Evolutionary conservation across 163 green algal species (phyloP).

Genomic region (Scenedesmus sp.): DNA sequence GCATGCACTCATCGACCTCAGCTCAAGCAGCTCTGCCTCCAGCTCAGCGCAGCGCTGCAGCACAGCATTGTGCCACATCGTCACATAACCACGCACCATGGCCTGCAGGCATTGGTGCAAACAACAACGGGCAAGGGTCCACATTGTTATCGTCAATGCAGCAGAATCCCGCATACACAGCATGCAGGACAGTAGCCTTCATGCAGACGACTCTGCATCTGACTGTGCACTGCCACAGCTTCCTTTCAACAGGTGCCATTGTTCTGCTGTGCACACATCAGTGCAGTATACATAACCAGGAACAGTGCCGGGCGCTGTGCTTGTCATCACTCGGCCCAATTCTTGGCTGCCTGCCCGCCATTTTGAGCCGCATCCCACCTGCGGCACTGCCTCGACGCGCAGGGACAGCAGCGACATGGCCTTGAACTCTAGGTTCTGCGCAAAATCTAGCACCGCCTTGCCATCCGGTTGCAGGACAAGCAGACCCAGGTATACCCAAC

Average conservation of each 20-base stretch:
- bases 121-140: not conserved
- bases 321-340: not conserved
- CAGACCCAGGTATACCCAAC: conserved; percentile 35
- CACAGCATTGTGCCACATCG: conserved; percentile 14
- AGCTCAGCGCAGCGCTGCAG: conserved; percentile 30
- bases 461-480: conserved; percentile 29
- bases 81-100: conserved; percentile 34
- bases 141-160: not conserved
- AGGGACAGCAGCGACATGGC: conserved; percentile 27
- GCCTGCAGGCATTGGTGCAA: not conserved
- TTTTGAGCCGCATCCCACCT: not conserved
- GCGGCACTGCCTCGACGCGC: conserved; percentile 1
- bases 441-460: conserved; percentile 32
- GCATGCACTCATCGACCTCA: conserved; percentile 34
- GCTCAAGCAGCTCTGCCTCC: conserved; percentile 39
- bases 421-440: conserved; percentile 41
- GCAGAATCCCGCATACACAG: not conserved
- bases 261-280: no score
- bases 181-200: not conserved
- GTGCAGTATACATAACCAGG: no score
- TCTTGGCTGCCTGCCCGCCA: not conserved
- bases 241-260: no score
- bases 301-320: not conserved
- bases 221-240: no score
- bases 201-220: no score